Evolutionary conservation across 371 early-diverging fungal genomes (phyloP).

Genomic region (Dichotomocladium elegans): DNA sequence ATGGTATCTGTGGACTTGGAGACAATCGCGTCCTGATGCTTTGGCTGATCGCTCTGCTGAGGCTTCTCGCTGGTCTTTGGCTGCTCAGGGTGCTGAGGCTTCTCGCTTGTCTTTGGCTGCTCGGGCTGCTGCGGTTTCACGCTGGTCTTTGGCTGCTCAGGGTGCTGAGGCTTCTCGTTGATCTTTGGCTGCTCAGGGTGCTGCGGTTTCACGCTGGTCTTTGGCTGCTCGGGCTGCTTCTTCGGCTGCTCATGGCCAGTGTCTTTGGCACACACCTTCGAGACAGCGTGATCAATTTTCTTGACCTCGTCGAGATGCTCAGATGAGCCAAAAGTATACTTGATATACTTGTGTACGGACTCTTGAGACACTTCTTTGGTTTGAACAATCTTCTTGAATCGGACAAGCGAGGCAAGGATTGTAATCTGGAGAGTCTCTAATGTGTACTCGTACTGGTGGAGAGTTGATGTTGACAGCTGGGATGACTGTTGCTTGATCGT

Average conservation of each 20-base stretch:
- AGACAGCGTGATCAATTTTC: constrained; percentile 8
- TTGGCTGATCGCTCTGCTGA: no score
- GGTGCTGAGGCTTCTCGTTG: no score
- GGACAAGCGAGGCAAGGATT: constrained; percentile 14
- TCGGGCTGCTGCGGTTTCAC: no score
- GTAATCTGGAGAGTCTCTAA: constrained; percentile 16
- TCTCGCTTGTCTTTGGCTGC: no score
- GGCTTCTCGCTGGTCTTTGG: constrained; percentile 2
- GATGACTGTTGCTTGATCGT: neutral
- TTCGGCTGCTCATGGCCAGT: no score
- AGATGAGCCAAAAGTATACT: constrained; percentile 15
- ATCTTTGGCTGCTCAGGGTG: no score
- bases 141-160: no score
- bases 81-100: no score
- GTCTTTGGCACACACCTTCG: neutral
- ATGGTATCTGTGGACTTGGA: neutral
- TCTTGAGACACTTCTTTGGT: constrained; percentile 7
- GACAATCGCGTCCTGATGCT: neutral
- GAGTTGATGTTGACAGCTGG: neutral
- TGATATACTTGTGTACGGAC: constrained; percentile 8
- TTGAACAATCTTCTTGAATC: constrained; percentile 2
- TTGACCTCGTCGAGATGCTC: constrained; percentile 7
- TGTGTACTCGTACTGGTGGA: constrained; percentile 3
- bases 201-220: no score
- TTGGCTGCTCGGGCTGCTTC: no score